These are phyloP conservation scores for Pyrus betulifolia DNA, from an alignment of 306 rosid species.

Conservation along the genomic window DNA sequence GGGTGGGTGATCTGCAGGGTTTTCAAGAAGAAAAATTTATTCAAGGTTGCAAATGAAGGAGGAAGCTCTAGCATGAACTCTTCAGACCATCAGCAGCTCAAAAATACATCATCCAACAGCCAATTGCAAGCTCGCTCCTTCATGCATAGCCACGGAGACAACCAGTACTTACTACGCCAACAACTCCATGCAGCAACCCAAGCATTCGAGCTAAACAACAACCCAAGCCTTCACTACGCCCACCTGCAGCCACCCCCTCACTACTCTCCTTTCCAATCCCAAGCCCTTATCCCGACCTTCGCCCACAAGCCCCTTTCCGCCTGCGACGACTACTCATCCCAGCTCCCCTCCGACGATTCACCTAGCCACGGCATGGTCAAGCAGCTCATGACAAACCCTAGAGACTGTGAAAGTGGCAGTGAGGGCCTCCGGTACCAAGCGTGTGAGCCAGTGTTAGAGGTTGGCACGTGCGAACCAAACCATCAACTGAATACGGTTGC, in stretches of 20 bases:
- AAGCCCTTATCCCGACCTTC: slow-evolving; percentile 14
- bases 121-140: slow-evolving; percentile 24
- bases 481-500: slow-evolving; percentile 24
- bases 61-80: slow-evolving; percentile 42
- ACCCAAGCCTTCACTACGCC: slow-evolving; percentile 31
- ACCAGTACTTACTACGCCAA: slow-evolving; percentile 40
- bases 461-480: slow-evolving; percentile 34
- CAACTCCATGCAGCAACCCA: slow-evolving; percentile 25
- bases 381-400: slow-evolving; percentile 63
- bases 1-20: slow-evolving; percentile 97
- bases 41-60: slow-evolving; percentile 45
- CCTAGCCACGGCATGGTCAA: slow-evolving; percentile 35
- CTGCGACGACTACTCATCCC: slow-evolving; percentile 8
- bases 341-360: not conserved
- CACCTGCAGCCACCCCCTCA: slow-evolving; percentile 16
- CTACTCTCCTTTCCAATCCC: slow-evolving; percentile 55
- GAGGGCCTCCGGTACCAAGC: slow-evolving; percentile 52
- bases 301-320: slow-evolving; percentile 29
- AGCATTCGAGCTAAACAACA: slow-evolving; percentile 38
- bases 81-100: slow-evolving; percentile 43
- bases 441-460: slow-evolving; percentile 42
- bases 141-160: slow-evolving; percentile 44
- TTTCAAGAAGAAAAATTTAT: slow-evolving; percentile 86
- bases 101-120: slow-evolving; percentile 22
- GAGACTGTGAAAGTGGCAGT: slow-evolving; percentile 61